These are phyloP conservation scores for Dactylellina leptospora DNA, from an alignment of 2,329 filamentous ascomycete genomes.

Conservation along the genomic window DNA sequence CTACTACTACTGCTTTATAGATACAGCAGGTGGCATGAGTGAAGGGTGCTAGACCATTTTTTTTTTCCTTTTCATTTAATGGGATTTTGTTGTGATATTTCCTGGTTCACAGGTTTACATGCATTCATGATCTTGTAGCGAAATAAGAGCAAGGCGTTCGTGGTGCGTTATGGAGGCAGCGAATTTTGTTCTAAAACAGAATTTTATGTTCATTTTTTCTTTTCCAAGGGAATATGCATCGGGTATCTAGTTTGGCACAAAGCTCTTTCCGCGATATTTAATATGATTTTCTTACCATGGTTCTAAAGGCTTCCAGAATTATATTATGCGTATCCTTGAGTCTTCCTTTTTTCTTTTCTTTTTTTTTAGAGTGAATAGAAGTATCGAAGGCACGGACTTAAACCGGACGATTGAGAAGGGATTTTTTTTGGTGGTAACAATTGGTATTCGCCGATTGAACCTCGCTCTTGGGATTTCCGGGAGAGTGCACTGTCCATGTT, in stretches of 20 bases:
- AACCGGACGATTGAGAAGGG: slow-evolving; percentile 12
- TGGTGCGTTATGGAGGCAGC: slow-evolving; percentile 49
- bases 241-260: background rate
- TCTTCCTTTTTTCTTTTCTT: slow-evolving; percentile 2
- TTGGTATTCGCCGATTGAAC: slow-evolving; percentile 30
- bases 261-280: no score
- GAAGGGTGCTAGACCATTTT: background rate
- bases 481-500: background rate
- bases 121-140: slow-evolving; percentile 52
- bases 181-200: slow-evolving; percentile 23
- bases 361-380: background rate
- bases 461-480: background rate
- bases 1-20: no score
- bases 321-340: background rate
- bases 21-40: no score
- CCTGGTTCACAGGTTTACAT: slow-evolving; percentile 12
- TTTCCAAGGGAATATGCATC: background rate
- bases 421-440: no score
- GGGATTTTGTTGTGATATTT: slow-evolving; percentile 3
- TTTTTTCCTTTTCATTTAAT: slow-evolving; percentile 2
- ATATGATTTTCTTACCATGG: background rate
- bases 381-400: slow-evolving; percentile 22
- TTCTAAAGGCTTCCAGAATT: background rate
- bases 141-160: slow-evolving; percentile 51
- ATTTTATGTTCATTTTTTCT: slow-evolving; percentile 4